A percentile compares a stretch with the other conserved stretches of the same genome.
Evolutionary conservation across 495 filamentous ascomycete genomes (phyloP).

Genomic region (Bombardia bombarda): DNA sequence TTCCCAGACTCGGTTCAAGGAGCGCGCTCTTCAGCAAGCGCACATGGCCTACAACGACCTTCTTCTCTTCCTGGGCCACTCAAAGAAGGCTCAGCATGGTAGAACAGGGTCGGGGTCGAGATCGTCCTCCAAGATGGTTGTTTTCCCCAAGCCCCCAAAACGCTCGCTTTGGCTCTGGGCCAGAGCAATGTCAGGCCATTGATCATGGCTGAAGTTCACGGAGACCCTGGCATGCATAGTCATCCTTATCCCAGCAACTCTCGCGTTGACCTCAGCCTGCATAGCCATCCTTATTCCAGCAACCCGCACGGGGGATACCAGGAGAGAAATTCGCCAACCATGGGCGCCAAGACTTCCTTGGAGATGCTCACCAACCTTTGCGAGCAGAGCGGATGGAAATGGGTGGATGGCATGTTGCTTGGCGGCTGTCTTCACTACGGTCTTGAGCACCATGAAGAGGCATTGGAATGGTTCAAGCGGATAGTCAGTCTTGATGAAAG

Average conservation of each 20-base stretch:
- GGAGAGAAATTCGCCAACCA: conserved; percentile 24
- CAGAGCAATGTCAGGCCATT: conserved; percentile 1
- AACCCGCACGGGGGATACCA: conserved; percentile 10
- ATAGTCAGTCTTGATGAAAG: conserved; percentile 74
- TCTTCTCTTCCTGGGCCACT: conserved; percentile 63
- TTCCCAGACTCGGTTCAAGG: conserved; percentile 59
- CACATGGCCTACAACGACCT: conserved; percentile 85
- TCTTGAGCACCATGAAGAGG: conserved; percentile 76
- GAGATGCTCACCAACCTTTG: conserved; percentile 77
- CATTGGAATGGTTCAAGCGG: conserved; percentile 80
- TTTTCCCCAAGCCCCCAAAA: conserved; percentile 41
- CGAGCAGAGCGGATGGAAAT: conserved; percentile 81
- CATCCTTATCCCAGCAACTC: conserved; percentile 11
- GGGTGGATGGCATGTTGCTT: conserved; percentile 92
- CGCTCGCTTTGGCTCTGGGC: conserved; percentile 12
- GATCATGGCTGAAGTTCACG: conserved; percentile 10
- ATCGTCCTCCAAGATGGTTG: conserved; percentile 30
- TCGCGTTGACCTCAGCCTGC: conserved; percentile 5
- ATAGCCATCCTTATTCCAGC: conserved; percentile 8
- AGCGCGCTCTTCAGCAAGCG: conserved; percentile 76
- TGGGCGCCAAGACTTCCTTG: conserved; percentile 58
- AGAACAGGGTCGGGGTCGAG: conserved; percentile 15
- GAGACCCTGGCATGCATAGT: conserved; percentile 3
- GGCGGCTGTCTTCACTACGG: conserved; percentile 93
- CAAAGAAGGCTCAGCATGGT: conserved; percentile 36